Conservation (phyloP, 2,329 filamentous ascomycete species). For the Stemphylium vesicarium region DNA sequence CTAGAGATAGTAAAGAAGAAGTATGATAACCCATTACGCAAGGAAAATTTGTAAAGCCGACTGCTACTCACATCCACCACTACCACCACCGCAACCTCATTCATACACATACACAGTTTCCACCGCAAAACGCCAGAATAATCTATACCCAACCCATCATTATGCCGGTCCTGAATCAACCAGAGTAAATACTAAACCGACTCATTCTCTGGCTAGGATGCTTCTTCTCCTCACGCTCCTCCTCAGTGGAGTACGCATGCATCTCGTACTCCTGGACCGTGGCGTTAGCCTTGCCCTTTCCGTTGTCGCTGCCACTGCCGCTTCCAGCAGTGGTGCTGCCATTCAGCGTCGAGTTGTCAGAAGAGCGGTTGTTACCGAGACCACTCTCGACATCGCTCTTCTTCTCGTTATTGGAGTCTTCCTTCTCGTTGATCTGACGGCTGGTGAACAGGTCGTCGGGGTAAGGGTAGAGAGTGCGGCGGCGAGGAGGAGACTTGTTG, state of each 20-base stretch:
- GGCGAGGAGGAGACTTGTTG: conserved; percentile 43
- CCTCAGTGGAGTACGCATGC: neutral
- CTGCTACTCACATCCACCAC: no score
- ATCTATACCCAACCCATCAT: no score
- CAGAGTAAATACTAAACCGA: neutral
- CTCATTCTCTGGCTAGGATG: neutral
- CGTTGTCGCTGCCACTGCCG: neutral
- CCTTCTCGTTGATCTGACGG: conserved; percentile 12
- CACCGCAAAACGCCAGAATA: no score
- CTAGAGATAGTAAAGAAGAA: no score
- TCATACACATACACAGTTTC: no score
- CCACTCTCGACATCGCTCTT: neutral
- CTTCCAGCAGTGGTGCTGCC: neutral
- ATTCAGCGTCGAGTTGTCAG: neutral
- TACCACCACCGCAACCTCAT: no score
- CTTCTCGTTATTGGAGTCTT: neutral
- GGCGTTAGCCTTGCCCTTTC: neutral
- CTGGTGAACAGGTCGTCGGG: conserved; percentile 26
- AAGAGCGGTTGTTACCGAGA: neutral
- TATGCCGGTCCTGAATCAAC: no score
- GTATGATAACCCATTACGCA: no score
- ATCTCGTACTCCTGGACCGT: neutral
- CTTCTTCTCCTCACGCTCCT: neutral
- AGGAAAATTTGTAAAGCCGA: no score
- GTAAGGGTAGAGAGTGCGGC: conserved; percentile 44